These are phyloP conservation scores for Xerophyta viscosa DNA, from an alignment of 106 monocot genomes.

Conservation along the genomic window DNA sequence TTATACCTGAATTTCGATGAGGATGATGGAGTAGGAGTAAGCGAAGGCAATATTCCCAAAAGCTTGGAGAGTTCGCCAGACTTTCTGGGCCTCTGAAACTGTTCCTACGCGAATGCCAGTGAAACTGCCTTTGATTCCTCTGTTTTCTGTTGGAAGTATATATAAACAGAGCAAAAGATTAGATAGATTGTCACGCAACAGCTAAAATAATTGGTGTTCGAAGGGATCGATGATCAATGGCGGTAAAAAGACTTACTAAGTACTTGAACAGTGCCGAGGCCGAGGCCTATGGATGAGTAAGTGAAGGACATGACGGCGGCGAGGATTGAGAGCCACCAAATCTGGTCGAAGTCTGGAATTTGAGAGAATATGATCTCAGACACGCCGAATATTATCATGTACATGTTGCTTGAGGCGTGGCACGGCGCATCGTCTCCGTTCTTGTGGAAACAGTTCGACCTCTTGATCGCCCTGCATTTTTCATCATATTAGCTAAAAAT, in stretches of 20 bases:
- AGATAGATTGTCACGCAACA: background rate
- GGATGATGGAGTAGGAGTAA: slow-evolving; percentile 88
- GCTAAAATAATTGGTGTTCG: background rate
- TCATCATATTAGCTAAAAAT: too few relatives aligned
- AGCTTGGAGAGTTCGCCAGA: slow-evolving; percentile 80
- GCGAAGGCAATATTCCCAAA: slow-evolving; percentile 92
- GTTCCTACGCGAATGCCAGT: slow-evolving; percentile 49
- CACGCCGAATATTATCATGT: slow-evolving; percentile 66
- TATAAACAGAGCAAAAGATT: too few relatives aligned
- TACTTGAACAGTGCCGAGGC: slow-evolving; percentile 36
- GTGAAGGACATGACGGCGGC: slow-evolving; percentile 87
- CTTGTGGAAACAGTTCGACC: slow-evolving; percentile 57
- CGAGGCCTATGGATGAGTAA: slow-evolving; percentile 62
- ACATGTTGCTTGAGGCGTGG: slow-evolving; percentile 33
- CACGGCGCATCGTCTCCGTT: slow-evolving; percentile 35
- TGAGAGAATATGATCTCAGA: slow-evolving; percentile 60
- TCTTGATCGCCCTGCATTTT: slow-evolving; percentile 50
- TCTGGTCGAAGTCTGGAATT: slow-evolving; percentile 64
- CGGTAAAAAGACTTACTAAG: slow-evolving; percentile 17
- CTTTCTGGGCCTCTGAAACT: slow-evolving; percentile 48
- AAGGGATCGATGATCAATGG: too few relatives aligned
- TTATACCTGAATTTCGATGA: slow-evolving; percentile 84
- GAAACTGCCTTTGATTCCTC: slow-evolving; percentile 36
- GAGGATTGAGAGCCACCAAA: slow-evolving; percentile 73
- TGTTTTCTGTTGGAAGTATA: slow-evolving; percentile 17